Percentiles rank a stretch among this genome's conserved stretches.
Conservation (phyloP, 345 rosid genomes). For the Dimocarpus longan region DNA sequence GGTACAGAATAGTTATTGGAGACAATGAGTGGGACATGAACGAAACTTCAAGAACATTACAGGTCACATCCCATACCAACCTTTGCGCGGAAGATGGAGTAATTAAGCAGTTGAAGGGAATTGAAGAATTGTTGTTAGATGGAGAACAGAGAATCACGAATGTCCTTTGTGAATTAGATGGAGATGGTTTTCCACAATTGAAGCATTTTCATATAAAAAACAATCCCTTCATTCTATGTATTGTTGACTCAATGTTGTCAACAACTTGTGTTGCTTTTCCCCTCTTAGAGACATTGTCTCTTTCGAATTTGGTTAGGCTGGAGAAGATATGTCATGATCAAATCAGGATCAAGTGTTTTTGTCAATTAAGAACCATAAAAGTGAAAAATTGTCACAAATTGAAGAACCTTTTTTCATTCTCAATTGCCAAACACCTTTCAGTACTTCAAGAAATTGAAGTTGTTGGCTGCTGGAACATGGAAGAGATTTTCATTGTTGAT, state of each 20-base stretch:
- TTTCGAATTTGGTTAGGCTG: background rate
- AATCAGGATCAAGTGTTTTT: conserved; percentile 3
- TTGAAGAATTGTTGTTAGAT: conserved; percentile 10
- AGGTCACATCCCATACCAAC: too few relatives aligned
- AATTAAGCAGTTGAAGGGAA: background rate
- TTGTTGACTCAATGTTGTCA: background rate
- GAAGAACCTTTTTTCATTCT: conserved; percentile 29
- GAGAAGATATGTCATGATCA: conserved; percentile 11
- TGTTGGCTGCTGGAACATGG: conserved; percentile 17
- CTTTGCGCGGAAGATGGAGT: background rate
- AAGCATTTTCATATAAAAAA: conserved; percentile 10
- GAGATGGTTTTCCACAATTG: conserved; percentile 15
- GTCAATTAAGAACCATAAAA: conserved; percentile 9
- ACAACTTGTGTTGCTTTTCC: background rate
- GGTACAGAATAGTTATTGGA: too few relatives aligned
- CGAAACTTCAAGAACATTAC: too few relatives aligned
- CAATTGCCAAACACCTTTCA: conserved; percentile 22
- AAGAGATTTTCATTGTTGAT: background rate
- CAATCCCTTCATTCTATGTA: background rate
- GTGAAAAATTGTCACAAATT: conserved; percentile 20
- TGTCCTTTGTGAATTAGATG: background rate
- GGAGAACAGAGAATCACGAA: background rate
- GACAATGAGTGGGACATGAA: too few relatives aligned
- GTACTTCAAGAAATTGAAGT: conserved; percentile 25
- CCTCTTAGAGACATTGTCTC: conserved; percentile 11